Evolutionary conservation across 1,139 yeast genomes (phyloP), one percentile per base, ranked within the genome.

Genomic region (Tardiomyces digboiensis): DNA sequence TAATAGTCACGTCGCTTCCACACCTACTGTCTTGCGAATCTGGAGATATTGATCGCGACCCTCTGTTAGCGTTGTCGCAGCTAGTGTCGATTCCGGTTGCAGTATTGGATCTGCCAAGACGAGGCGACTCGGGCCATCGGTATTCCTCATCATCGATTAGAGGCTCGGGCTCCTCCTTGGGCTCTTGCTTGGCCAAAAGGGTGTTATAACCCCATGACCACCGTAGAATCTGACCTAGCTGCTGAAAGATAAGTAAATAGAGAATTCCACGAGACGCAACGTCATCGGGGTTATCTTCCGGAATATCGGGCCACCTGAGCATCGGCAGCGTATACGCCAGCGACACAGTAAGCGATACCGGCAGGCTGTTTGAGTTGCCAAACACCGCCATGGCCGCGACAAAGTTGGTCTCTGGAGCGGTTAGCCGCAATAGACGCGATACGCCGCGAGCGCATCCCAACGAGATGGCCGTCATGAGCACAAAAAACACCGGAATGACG

Each of bases 151-250:
- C 37, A 20, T 13, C 19, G 37, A 14, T 8, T 16, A 42, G 44
- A 13, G 38, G 42, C 16, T 47, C 50, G 36, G 42, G 47, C 20
- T 47, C 50, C 18, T 23, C 38, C 18, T 22, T 21, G 12, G 6
- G 59, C 2, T 72, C 62, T 46, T 81, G 70, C 54, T 68, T 76
- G 42, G 81, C 73, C 49, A 85, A 67, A 48, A 85, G 67, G 21
- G 78, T 81, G 59, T 85, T 83, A 64, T 78, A 84, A n/a, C 95
- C 95, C 93, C 94, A 85, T 2, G 91, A 82, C 95, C 95, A 85
- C 49, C 95, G 70, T 47, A 85, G 68, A 55, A 84, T 74, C 65
- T 84, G 94, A 36, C 94, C 94, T 58, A 85, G 71, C 60, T 85
- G 95, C 66, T 85, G 94, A 64, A 85, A 85, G 42, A 85, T 80